phyloP scores from a whole-genome alignment of 805 yeast species.

The Ogataea thermomethanolica region DNA sequence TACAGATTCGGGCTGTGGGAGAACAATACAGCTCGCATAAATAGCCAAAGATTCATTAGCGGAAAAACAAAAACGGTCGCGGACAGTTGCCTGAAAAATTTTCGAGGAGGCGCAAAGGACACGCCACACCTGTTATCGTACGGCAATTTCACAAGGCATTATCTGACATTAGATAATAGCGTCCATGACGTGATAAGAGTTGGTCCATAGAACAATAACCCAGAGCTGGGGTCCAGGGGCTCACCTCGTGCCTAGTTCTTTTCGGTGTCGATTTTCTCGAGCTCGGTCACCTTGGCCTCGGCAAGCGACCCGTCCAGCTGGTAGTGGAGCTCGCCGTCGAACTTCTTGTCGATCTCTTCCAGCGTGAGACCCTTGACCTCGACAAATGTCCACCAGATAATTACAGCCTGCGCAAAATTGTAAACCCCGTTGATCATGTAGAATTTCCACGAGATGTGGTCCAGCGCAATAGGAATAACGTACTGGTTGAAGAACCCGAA shows the following conservation, averaged over 20 bases:
- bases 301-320: constrained; percentile 2
- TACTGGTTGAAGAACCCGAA: constrained; percentile 28
- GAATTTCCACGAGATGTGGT: constrained; percentile 23
- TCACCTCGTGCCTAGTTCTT: background rate
- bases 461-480: constrained; percentile 31
- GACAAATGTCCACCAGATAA: constrained; percentile 25
- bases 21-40: background rate
- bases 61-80: background rate
- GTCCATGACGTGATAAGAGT: background rate
- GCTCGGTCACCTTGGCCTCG: background rate
- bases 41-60: no score
- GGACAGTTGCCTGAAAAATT: background rate
- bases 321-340: constrained; percentile 24
- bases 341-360: constrained; percentile 29
- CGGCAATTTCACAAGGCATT: no score
- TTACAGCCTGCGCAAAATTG: constrained; percentile 20
- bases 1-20: background rate
- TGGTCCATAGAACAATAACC: background rate
- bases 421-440: constrained; percentile 27
- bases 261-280: constrained; percentile 2
- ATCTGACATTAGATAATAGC: no score
- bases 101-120: background rate
- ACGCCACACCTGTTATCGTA: no score
- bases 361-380: constrained; percentile 28
- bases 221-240: background rate